phyloP scores from a whole-genome alignment of 768 basidiomycete species.

The Rhodocollybia butyracea region DNA sequence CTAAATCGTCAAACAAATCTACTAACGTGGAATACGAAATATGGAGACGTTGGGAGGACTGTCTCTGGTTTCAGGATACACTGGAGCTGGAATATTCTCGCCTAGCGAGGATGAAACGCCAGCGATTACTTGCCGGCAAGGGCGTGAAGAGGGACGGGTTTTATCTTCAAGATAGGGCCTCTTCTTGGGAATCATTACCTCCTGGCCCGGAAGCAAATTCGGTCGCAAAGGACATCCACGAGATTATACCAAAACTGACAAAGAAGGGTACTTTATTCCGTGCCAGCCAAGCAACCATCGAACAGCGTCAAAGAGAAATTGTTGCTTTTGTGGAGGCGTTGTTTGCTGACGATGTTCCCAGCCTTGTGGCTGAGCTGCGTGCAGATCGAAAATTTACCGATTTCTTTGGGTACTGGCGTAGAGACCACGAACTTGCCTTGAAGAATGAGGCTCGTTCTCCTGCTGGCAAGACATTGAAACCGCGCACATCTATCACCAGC shows the following conservation, averaged over 20 bases:
- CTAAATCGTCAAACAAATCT: constrained; percentile 20
- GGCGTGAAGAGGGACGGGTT: constrained; percentile 75
- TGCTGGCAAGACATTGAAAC: constrained; percentile 17
- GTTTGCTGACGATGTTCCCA: constrained; percentile 59
- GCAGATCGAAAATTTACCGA: constrained; percentile 55
- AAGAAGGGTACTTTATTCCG: constrained; percentile 75
- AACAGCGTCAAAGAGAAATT: constrained; percentile 62
- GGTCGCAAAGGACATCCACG: constrained; percentile 66
- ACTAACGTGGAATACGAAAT: constrained; percentile 61
- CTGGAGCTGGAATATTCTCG: constrained; percentile 64
- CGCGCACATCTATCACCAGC: constrained; percentile 45
- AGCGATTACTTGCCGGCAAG: constrained; percentile 66
- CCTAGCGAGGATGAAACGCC: constrained; percentile 64
- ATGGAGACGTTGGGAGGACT: constrained; percentile 83
- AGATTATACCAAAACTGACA: constrained; percentile 60
- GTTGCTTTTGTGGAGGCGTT: constrained; percentile 54
- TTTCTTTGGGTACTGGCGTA: constrained; percentile 78
- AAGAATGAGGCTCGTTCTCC: constrained; percentile 27
- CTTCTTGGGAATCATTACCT: constrained; percentile 83
- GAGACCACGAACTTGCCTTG: constrained; percentile 60
- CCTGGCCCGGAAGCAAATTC: constrained; percentile 78
- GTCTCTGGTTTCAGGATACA: constrained; percentile 68
- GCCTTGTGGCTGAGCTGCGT: constrained; percentile 64
- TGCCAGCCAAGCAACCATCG: constrained; percentile 61
- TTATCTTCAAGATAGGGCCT: constrained; percentile 66